Evolutionary conservation across 2,329 filamentous ascomycete species (phyloP).

Genomic region (Acarospora socialis): DNA sequence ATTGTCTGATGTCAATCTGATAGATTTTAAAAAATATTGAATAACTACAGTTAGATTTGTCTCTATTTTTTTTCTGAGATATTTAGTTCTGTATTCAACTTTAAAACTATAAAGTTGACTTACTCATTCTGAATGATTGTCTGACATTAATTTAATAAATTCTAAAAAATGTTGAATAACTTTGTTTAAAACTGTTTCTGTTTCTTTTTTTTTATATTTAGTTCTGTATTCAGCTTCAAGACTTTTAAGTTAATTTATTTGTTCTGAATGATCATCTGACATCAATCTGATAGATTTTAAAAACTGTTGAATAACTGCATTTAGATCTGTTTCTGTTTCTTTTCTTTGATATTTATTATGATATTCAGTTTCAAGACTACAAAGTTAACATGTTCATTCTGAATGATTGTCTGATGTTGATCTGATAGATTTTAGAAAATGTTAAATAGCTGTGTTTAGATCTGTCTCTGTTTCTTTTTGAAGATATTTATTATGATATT

Average conservation of each 20-base stretch:
- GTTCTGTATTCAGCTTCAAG: not conserved
- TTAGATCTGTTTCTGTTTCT: constrained; percentile 1
- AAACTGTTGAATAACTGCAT: not conserved
- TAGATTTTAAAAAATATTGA: not conserved
- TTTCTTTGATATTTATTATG: not conserved
- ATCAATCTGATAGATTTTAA: constrained; percentile 1
- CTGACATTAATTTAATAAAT: not conserved
- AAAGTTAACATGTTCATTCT: not conserved
- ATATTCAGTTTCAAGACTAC: not conserved
- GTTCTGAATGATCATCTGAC: not conserved
- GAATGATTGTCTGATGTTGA: not conserved
- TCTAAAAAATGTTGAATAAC: not conserved
- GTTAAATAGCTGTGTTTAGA: not conserved
- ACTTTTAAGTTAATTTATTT: not conserved
- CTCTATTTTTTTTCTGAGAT: not conserved
- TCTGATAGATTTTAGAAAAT: not conserved
- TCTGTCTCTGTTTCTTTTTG: constrained; percentile 1
- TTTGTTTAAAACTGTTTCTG: not conserved
- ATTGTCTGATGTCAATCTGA: not conserved
- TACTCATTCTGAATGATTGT: not conserved
- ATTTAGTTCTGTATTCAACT: not conserved
- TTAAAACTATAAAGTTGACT: not conserved
- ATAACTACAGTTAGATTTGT: not conserved
- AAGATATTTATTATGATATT: not conserved
- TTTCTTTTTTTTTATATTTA: constrained; percentile 1